Conservation (phyloP, 2,329 filamentous ascomycete genomes). For the Cladophialophora yegresii region DNA sequence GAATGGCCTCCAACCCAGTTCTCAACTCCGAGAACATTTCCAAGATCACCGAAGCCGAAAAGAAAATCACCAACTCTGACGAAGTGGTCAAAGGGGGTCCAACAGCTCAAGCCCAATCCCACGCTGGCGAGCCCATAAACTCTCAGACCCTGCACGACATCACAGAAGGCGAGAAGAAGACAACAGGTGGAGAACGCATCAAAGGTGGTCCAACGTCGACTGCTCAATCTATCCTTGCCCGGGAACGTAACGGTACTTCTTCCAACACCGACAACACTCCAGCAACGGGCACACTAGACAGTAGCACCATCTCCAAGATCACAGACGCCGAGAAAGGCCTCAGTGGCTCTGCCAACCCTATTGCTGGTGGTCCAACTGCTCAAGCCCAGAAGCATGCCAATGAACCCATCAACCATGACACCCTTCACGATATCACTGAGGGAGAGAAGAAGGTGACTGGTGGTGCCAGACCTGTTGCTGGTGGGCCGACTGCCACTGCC, state of each 20-base stretch:
- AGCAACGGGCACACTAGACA: slow-evolving; percentile 13
- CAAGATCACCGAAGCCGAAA: slow-evolving; percentile 46
- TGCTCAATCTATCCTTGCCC: slow-evolving; percentile 13
- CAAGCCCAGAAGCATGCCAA: slow-evolving; percentile 46
- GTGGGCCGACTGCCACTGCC: slow-evolving; percentile 45
- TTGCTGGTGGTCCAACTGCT: slow-evolving; percentile 46
- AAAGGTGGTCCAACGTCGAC: slow-evolving; percentile 7
- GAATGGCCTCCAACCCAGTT: slow-evolving; percentile 9
- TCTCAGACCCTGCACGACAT: slow-evolving; percentile 45
- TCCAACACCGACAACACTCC: background rate
- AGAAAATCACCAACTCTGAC: slow-evolving; percentile 42
- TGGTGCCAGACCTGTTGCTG: slow-evolving; percentile 37
- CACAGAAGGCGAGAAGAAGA: slow-evolving; percentile 45
- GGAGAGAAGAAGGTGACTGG: slow-evolving; percentile 48
- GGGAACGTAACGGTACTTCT: slow-evolving; percentile 5
- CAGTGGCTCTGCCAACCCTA: slow-evolving; percentile 43
- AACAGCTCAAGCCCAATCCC: slow-evolving; percentile 47
- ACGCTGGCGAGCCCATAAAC: slow-evolving; percentile 41
- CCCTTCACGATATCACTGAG: slow-evolving; percentile 47
- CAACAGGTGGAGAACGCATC: slow-evolving; percentile 40
- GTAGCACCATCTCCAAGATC: slow-evolving; percentile 46
- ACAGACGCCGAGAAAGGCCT: slow-evolving; percentile 46
- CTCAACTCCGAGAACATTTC: slow-evolving; percentile 41
- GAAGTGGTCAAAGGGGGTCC: slow-evolving; percentile 44
- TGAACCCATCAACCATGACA: slow-evolving; percentile 41